A percentile compares a stretch with the other conserved stretches of the same genome.
Evolutionary conservation across 2,329 filamentous ascomycete genomes (phyloP).

Genomic region (Exophiala oligosperma): DNA sequence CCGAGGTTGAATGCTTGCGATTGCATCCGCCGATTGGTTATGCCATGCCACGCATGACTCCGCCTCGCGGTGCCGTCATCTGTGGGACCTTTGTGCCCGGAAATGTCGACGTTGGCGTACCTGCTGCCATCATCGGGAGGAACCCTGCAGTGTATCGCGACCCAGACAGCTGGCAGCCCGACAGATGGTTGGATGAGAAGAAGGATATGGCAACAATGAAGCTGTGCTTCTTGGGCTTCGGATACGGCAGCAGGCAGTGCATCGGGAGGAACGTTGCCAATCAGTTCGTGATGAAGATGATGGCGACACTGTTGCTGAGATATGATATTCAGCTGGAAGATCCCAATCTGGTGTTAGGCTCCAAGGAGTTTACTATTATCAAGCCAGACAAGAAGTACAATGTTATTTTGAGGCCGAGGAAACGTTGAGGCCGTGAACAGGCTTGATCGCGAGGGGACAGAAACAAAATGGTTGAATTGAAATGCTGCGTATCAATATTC

Average conservation of each 20-base stretch:
- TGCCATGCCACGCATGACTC: slow-evolving; percentile 35
- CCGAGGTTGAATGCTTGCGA: slow-evolving; percentile 19
- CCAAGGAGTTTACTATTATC: slow-evolving; percentile 21
- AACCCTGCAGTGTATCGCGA: slow-evolving; percentile 18
- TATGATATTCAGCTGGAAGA: slow-evolving; percentile 21
- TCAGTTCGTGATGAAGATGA: slow-evolving; percentile 23
- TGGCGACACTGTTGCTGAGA: slow-evolving; percentile 18
- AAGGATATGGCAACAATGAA: slow-evolving; percentile 19
- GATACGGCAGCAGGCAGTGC: slow-evolving; percentile 20
- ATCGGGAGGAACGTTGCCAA: slow-evolving; percentile 23
- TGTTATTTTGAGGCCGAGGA: slow-evolving; percentile 18
- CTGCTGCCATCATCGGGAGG: slow-evolving; percentile 16
- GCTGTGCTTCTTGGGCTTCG: slow-evolving; percentile 18
- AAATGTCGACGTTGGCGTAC: slow-evolving; percentile 26
- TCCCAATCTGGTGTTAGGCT: slow-evolving; percentile 15
- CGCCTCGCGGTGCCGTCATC: slow-evolving; percentile 32
- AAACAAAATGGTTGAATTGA: too few relatives aligned
- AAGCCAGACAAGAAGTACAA: slow-evolving; percentile 21
- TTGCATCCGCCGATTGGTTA: slow-evolving; percentile 27
- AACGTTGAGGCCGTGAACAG: not conserved
- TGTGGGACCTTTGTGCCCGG: slow-evolving; percentile 31
- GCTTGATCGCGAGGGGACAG: too few relatives aligned
- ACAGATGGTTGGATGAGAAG: slow-evolving; percentile 24
- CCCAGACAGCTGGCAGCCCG: slow-evolving; percentile 22
- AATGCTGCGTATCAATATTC: too few relatives aligned